Evolutionary conservation across 192 early-diverging fungal genomes (phyloP).

Genomic region (Borealophlyctis nickersoniae): DNA sequence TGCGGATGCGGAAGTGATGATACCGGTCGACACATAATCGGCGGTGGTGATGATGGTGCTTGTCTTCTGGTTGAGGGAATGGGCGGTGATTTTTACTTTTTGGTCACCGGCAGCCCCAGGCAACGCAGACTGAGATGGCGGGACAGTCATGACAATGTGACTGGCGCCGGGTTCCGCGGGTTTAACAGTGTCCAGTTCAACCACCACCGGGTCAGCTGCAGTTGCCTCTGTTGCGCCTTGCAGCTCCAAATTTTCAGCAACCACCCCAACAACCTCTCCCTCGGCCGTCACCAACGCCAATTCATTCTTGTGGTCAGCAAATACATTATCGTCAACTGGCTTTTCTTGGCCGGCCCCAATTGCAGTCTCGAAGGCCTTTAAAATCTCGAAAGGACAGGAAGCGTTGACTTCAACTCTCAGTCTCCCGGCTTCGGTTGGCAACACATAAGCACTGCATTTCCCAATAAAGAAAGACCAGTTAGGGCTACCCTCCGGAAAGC

Average conservation of each 20-base stretch:
- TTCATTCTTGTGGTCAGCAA: constrained; percentile 7
- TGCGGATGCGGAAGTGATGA: constrained; percentile 14
- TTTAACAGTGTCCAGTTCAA: constrained; percentile 12
- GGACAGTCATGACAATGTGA: not conserved
- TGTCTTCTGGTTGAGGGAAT: constrained; percentile 8
- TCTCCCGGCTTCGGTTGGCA: constrained; percentile 1
- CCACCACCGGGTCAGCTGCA: constrained; percentile 10
- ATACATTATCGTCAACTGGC: not conserved
- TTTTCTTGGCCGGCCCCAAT: not conserved
- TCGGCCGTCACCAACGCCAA: constrained; percentile 20
- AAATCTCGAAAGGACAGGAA: not conserved
- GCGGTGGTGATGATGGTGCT: constrained; percentile 7
- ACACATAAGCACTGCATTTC: not conserved
- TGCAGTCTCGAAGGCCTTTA: constrained; percentile 7
- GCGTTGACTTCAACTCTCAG: constrained; percentile 13
- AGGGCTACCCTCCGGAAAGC: not conserved
- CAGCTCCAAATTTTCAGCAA: constrained; percentile 23
- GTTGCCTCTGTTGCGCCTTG: not conserved
- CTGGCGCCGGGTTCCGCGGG: not conserved
- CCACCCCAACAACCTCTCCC: constrained; percentile 28
- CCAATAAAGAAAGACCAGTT: not conserved
- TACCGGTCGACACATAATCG: constrained; percentile 26
- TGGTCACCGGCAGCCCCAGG: constrained; percentile 3
- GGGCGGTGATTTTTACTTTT: constrained; percentile 5
- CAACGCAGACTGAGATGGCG: too few relatives aligned